Evolutionary conservation across 495 filamentous ascomycete genomes (phyloP).

Genomic region (Penicillium diatomitis): DNA sequence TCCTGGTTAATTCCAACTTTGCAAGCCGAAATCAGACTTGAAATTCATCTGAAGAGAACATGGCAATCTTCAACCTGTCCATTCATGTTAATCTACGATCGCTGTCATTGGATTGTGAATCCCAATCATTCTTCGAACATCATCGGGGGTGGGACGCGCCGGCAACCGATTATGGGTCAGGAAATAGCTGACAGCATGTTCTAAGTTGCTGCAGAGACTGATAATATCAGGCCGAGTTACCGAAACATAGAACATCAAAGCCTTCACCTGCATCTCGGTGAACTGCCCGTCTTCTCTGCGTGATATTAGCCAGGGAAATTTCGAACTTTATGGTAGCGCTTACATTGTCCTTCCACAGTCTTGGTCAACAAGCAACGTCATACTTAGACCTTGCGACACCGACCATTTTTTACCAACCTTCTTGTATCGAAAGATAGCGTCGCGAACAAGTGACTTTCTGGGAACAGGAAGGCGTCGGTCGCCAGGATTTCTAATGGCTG

Average conservation of each 20-base stretch:
- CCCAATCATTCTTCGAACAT: neutral
- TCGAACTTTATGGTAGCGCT: neutral
- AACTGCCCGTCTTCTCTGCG: neutral
- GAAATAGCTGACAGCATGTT: neutral
- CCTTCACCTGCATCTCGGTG: neutral
- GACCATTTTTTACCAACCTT: neutral
- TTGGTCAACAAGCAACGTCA: neutral
- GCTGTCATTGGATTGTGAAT: neutral
- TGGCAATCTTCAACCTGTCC: too few species aligned
- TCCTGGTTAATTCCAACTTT: too few species aligned
- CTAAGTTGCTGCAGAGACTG: neutral
- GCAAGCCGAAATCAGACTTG: too few species aligned
- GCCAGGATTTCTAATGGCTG: neutral
- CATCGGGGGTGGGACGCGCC: neutral
- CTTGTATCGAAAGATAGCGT: neutral
- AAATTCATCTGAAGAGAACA: too few species aligned
- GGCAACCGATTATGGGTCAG: neutral
- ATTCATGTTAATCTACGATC: neutral
- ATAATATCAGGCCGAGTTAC: neutral
- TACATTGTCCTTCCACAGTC: neutral
- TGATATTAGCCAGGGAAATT: neutral
- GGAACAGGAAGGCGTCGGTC: neutral
- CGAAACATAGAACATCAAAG: neutral
- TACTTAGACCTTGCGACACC: neutral
- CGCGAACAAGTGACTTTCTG: neutral